Conservation (phyloP, 805 yeast genomes). For the Helenozyma rhizophorensis region DNA sequence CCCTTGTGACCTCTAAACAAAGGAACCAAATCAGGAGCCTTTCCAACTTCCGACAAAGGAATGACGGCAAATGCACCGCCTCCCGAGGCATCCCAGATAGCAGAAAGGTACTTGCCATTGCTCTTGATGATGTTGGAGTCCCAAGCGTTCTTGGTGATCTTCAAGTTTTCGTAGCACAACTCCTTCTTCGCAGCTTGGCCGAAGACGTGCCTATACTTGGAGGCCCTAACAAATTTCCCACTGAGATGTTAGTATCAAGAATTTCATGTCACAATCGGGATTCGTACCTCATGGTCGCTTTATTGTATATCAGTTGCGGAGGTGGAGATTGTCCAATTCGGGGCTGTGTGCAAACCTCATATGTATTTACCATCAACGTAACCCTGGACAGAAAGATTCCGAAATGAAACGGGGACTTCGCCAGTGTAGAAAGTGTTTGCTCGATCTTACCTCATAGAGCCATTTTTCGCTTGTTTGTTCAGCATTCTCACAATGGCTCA, state of each 20-base stretch:
- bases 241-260: conserved; percentile 26
- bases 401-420: no score
- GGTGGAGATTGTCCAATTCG: background rate
- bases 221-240: conserved; percentile 91
- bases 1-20: conserved; percentile 95
- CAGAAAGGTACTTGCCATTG: conserved; percentile 80
- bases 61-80: conserved; percentile 97
- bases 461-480: no score
- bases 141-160: conserved; percentile 89
- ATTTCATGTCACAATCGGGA: background rate
- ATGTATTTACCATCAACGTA: no score
- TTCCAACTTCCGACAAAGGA: conserved; percentile 82
- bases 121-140: conserved; percentile 87
- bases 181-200: conserved; percentile 80
- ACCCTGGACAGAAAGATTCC: no score
- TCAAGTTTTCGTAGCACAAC: conserved; percentile 67
- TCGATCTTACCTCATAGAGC: no score
- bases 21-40: conserved; percentile 89
- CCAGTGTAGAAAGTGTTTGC: no score
- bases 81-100: conserved; percentile 92
- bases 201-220: conserved; percentile 93
- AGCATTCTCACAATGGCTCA: no score
- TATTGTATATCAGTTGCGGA: no score
- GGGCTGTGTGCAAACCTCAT: background rate
- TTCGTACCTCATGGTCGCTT: conserved; percentile 6